phyloP scores from a whole-genome alignment of 1,139 yeast genomes.

The Blastobotrys indianensis region DNA sequence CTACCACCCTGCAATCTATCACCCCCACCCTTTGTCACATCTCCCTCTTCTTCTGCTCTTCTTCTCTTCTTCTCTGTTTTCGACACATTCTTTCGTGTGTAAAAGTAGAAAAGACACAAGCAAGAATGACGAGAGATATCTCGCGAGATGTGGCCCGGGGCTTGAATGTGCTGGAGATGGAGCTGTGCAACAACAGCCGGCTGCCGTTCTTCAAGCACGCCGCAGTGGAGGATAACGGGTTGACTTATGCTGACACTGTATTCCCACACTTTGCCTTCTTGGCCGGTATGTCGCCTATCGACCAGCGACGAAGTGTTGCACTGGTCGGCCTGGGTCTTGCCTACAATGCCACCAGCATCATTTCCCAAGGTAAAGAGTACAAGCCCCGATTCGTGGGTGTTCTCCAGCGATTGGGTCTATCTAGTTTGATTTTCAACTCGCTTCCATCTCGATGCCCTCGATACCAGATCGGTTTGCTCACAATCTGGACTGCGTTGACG shows the following conservation, averaged over 20 bases:
- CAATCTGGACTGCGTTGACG: constrained; percentile 28
- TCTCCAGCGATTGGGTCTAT: constrained; percentile 35
- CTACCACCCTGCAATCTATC: too few species aligned
- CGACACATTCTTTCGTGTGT: too few species aligned
- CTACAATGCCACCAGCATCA: constrained; percentile 23
- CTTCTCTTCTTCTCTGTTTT: too few species aligned
- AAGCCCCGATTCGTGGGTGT: constrained; percentile 33
- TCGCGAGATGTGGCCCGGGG: constrained; percentile 34
- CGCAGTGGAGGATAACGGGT: constrained; percentile 23
- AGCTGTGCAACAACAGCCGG: constrained; percentile 28
- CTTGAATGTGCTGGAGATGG: constrained; percentile 36
- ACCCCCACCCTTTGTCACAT: too few species aligned
- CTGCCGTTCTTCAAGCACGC: constrained; percentile 29
- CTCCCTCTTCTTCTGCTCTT: too few species aligned
- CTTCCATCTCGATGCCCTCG: constrained; percentile 15
- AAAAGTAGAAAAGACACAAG: neutral
- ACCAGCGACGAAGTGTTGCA: constrained; percentile 24
- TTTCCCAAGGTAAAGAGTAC: constrained; percentile 14
- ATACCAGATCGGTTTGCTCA: constrained; percentile 25
- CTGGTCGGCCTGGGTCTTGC: constrained; percentile 35
- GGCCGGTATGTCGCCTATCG: constrained; percentile 30
- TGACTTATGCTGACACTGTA: constrained; percentile 36
- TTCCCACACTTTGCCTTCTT: constrained; percentile 36
- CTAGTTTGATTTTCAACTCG: constrained; percentile 26
- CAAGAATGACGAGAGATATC: constrained; percentile 22